Conservation (phyloP, 805 yeast genomes). For the Aciculoconidium aculeatum region DNA sequence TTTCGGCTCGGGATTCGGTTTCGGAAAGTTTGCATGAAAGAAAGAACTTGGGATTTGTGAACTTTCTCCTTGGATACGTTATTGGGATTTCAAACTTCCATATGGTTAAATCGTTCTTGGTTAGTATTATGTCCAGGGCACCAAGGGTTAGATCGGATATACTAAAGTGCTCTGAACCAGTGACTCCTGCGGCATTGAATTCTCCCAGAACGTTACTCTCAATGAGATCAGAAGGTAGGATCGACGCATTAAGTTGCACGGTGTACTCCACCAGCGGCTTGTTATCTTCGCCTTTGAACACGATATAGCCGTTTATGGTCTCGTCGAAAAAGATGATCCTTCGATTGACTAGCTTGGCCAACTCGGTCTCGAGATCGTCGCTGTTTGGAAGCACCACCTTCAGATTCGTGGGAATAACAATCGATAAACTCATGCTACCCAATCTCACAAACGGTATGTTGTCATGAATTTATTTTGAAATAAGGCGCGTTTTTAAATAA, state of each 20-base stretch:
- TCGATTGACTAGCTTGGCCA: too few species aligned
- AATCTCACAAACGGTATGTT: too few species aligned
- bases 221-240: conserved; percentile 13
- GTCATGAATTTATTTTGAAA: too few species aligned
- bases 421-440: conserved; percentile 10
- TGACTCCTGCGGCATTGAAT: too few species aligned
- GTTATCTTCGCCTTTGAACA: conserved; percentile 11
- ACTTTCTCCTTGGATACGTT: conserved; percentile 26
- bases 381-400: too few species aligned
- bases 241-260: conserved; percentile 15
- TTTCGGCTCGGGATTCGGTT: conserved; percentile 4
- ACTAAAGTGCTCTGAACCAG: too few species aligned
- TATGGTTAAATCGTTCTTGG: conserved; percentile 7
- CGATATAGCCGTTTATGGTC: conserved; percentile 20
- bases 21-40: conserved; percentile 16
- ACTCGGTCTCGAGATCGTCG: too few species aligned
- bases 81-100: conserved; percentile 29
- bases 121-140: conserved; percentile 1
- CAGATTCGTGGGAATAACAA: conserved; percentile 8
- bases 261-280: conserved; percentile 7
- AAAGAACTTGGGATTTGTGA: conserved; percentile 19
- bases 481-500: too few species aligned
- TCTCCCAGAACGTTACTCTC: conserved; percentile 4
- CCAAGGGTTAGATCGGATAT: too few species aligned
- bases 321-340: conserved; percentile 29